Evolutionary conservation across 495 filamentous ascomycete genomes (phyloP).

Genomic region (Xylaria sp.): DNA sequence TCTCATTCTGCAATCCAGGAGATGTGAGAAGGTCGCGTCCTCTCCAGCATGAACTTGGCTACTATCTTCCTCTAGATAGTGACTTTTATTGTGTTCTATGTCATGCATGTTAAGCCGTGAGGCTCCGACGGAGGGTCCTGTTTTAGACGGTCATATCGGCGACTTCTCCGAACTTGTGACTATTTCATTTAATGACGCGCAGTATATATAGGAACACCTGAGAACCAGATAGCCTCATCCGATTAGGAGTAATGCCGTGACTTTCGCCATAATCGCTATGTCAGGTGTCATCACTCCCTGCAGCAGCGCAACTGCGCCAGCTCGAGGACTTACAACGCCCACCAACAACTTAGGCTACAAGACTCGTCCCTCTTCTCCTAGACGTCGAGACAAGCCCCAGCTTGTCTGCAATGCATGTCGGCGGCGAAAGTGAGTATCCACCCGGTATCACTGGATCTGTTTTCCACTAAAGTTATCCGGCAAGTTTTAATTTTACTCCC

Average conservation of each 20-base stretch:
- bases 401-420: conserved; percentile 31
- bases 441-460: neutral
- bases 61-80: neutral
- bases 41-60: no score
- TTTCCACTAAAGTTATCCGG: neutral
- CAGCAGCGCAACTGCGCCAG: neutral
- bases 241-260: neutral
- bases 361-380: conserved; percentile 1
- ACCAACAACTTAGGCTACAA: neutral
- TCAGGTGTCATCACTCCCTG: neutral
- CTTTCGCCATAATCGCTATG: neutral
- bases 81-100: neutral
- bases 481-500: neutral
- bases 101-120: neutral
- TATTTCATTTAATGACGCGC: neutral
- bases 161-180: neutral
- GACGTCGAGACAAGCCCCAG: conserved; percentile 32
- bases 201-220: neutral
- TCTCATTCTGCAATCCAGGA: no score
- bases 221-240: neutral
- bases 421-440: conserved; percentile 26
- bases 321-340: neutral
- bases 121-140: conserved; percentile 1
- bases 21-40: no score
- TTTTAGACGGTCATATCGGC: conserved; percentile 17